Base-by-base conservation (phyloP, 306 rosid genomes). In the Castanospermum australe region DNA sequence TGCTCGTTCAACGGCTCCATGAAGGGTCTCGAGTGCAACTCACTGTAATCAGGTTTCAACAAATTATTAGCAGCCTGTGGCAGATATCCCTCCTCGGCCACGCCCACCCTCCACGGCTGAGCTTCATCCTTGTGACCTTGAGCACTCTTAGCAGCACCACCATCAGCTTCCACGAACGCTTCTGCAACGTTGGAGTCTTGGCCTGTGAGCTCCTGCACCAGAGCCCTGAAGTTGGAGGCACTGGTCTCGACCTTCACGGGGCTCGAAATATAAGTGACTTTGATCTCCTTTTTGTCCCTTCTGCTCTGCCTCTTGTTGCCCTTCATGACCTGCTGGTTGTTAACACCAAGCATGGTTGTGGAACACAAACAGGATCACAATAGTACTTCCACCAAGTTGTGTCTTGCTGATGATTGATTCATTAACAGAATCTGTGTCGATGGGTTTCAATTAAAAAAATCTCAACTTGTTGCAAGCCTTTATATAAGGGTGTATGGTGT, bases 171-270 rank as follows among this genome's bases (percentile, higher is more conserved):
- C 84, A 84, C 67, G 76, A 76, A 79, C 6, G 45, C 48, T 30
- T 91, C 85, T 30, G 86, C 93, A 14, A 91, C 89, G 42, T 91
- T 91, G 45, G 98, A 93, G 70, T 93, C 81, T 83, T 66, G 82
- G 2, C 98, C 98, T 3, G 98, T 93, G 75, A 93, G 94, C 68
- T 93, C 91, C 79, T 93, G 98, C 22, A 93, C 98, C 20, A 93
- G 91, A 9, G 97, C 91, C 77, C 98, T 85, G 57, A 93, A 93
- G 76, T 90, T 87, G 0, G 98, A 86, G 12, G 94, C 97, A 79
- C 88, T 87, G 0, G 98, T 84, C 71, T 88, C 80, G 5, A 93
- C 97, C 88, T 93, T 93, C 86, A 93, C 86, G 4, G 98, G 98
- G 75, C 87, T 93, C 3, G 98, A 89, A 74, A 93, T 93, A 84